A percentile compares a stretch with the other conserved stretches of the same genome.
These are phyloP conservation scores for Boletus coffeatus DNA, from an alignment of 1,284 basidiomycete genomes.

Conservation along the genomic window DNA sequence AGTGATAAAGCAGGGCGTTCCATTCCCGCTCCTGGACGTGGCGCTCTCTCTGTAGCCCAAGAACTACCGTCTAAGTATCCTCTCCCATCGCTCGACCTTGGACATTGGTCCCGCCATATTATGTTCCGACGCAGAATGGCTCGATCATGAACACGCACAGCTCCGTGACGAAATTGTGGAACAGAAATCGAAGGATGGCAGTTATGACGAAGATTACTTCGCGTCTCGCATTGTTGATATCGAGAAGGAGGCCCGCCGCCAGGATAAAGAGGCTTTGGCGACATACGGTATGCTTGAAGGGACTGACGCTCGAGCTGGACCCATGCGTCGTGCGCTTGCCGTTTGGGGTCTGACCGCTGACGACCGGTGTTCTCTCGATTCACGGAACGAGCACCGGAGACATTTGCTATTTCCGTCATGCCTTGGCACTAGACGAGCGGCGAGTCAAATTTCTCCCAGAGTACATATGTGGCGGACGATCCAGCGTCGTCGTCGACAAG, in stretches of 20 bases:
- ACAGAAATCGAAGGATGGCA: constrained; percentile 50
- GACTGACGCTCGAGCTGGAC: constrained; percentile 77
- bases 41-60: constrained; percentile 81
- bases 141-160: constrained; percentile 80
- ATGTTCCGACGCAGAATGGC: constrained; percentile 94
- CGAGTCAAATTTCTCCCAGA: constrained; percentile 40
- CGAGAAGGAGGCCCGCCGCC: constrained; percentile 83
- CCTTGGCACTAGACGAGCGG: constrained; percentile 35
- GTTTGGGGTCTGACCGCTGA: constrained; percentile 95
- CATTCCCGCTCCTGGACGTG: constrained; percentile 89
- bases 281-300: constrained; percentile 96
- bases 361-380: constrained; percentile 81
- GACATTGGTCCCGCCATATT: constrained; percentile 88
- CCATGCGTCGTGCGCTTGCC: constrained; percentile 90
- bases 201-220: constrained; percentile 65
- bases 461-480: constrained; percentile 27
- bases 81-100: constrained; percentile 72
- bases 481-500: constrained; percentile 5
- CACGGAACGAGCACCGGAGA: constrained; percentile 90
- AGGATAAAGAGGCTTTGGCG: constrained; percentile 86
- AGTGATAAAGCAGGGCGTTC: constrained; percentile 95
- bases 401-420: constrained; percentile 30
- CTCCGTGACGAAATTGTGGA: constrained; percentile 74
- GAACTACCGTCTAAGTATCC: constrained; percentile 75
- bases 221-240: constrained; percentile 73